phyloP scores from a whole-genome alignment of 2,329 filamentous ascomycete species.

The Neofusicoccum parvum region DNA sequence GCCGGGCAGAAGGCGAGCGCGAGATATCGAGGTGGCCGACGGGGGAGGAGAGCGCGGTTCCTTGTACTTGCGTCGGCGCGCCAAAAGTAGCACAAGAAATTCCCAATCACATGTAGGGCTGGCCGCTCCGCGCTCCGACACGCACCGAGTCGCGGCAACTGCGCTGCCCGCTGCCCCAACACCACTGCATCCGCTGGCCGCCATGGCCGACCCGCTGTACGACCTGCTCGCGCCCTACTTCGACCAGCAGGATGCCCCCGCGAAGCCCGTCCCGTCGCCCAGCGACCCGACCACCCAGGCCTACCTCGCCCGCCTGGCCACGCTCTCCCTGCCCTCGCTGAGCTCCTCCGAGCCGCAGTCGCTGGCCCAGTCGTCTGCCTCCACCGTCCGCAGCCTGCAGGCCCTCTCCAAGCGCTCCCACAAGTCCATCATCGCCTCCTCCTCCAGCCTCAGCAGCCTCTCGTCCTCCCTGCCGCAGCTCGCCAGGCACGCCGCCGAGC shows the following conservation, averaged over 20 bases:
- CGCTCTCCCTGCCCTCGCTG: constrained; percentile 73
- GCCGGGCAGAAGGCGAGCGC: background rate
- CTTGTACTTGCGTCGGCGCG: background rate
- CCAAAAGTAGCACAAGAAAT: constrained; percentile 11
- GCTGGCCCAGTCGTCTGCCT: constrained; percentile 79
- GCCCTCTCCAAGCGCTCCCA: constrained; percentile 87
- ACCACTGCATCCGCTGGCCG: background rate
- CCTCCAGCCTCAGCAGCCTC: constrained; percentile 74
- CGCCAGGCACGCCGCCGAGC: constrained; percentile 63
- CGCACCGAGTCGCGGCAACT: constrained; percentile 5
- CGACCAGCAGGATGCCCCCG: constrained; percentile 44
- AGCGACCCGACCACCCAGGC: constrained; percentile 59
- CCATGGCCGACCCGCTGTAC: constrained; percentile 65
- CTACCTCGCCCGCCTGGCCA: constrained; percentile 78
- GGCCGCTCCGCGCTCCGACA: constrained; percentile 11
- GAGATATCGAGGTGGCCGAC: background rate
- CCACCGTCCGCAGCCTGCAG: constrained; percentile 80
- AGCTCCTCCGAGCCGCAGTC: constrained; percentile 74
- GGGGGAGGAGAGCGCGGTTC: background rate
- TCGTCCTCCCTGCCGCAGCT: constrained; percentile 71
- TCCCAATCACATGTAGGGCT: constrained; percentile 17
- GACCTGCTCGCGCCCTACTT: constrained; percentile 70
- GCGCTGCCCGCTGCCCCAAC: background rate
- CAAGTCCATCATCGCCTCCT: constrained; percentile 78
- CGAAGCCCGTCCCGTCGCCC: constrained; percentile 43